Conservation (phyloP, 2,329 filamentous ascomycete species). For the Xylariaceae sp. region DNA sequence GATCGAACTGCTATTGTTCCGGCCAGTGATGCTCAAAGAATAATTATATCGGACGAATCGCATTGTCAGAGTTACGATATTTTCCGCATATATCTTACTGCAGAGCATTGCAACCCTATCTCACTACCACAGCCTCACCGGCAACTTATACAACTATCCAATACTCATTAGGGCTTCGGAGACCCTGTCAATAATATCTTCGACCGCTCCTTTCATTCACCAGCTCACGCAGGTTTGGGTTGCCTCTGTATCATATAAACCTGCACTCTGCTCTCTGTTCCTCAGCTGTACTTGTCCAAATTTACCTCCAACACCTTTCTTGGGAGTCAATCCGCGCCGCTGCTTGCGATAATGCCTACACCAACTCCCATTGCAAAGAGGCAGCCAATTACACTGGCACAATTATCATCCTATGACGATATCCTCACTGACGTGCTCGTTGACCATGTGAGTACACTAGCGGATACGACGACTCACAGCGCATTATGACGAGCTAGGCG, state of each 20-base stretch:
- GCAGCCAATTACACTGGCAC: slow-evolving; percentile 80
- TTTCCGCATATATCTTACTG: slow-evolving; percentile 8
- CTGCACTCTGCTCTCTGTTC: background rate
- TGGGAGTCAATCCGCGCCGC: slow-evolving; percentile 8
- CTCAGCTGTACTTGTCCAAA: background rate
- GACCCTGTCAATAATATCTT: slow-evolving; percentile 4
- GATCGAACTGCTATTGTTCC: background rate
- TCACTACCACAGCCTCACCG: slow-evolving; percentile 8
- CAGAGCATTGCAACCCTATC: background rate
- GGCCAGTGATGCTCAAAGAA: background rate
- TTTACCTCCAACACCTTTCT: slow-evolving; percentile 3
- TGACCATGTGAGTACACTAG: slow-evolving; percentile 75
- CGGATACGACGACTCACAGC: slow-evolving; percentile 5
- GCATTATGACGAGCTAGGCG: slow-evolving; percentile 3
- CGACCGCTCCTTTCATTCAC: slow-evolving; percentile 13
- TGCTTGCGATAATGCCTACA: slow-evolving; percentile 44
- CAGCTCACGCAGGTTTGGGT: background rate
- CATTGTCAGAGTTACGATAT: background rate
- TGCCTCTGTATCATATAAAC: background rate
- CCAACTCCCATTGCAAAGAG: slow-evolving; percentile 55
- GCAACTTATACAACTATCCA: background rate
- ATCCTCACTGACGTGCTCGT: slow-evolving; percentile 93
- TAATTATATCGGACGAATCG: background rate
- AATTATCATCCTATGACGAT: slow-evolving; percentile 93
- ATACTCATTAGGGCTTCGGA: background rate